Conservation (phyloP, 805 yeast genomes). For the Ogataea kodamae region DNA sequence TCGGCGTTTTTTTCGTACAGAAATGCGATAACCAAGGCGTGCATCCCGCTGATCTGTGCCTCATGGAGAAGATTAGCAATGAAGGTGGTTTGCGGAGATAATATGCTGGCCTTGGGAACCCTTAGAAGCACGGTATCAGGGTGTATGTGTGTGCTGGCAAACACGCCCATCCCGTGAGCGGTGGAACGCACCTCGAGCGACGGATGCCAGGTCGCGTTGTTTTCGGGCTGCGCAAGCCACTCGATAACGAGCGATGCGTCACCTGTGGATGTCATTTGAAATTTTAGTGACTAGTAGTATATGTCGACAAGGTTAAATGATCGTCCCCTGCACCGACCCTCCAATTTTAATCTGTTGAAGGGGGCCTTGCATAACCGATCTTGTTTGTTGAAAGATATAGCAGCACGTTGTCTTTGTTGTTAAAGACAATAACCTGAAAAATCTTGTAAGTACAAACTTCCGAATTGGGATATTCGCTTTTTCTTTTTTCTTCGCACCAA, state of each 20-base stretch:
- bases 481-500: not conserved
- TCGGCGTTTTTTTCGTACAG: conserved; percentile 64
- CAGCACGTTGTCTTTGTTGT: too few species aligned
- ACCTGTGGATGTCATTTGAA: conserved; percentile 31
- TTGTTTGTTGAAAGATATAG: too few species aligned
- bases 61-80: conserved; percentile 69
- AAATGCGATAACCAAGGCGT: conserved; percentile 63
- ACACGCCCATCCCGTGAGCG: conserved; percentile 73
- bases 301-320: not conserved
- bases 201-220: conserved; percentile 53
- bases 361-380: conserved; percentile 7
- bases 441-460: too few species aligned
- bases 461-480: conserved; percentile 3
- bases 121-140: conserved; percentile 41
- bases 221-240: conserved; percentile 50
- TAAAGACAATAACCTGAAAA: too few species aligned
- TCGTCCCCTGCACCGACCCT: conserved; percentile 1
- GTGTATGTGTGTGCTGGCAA: conserved; percentile 44
- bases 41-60: conserved; percentile 56
- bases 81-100: conserved; percentile 55
- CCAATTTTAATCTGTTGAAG: not conserved
- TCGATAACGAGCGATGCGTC: conserved; percentile 32
- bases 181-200: conserved; percentile 45
- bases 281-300: not conserved
- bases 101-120: conserved; percentile 57